Evolutionary conservation across 2,329 filamentous ascomycete genomes (phyloP), one percentile per base, ranked within the genome.

Genomic region (Fusarium oxysporum): DNA sequence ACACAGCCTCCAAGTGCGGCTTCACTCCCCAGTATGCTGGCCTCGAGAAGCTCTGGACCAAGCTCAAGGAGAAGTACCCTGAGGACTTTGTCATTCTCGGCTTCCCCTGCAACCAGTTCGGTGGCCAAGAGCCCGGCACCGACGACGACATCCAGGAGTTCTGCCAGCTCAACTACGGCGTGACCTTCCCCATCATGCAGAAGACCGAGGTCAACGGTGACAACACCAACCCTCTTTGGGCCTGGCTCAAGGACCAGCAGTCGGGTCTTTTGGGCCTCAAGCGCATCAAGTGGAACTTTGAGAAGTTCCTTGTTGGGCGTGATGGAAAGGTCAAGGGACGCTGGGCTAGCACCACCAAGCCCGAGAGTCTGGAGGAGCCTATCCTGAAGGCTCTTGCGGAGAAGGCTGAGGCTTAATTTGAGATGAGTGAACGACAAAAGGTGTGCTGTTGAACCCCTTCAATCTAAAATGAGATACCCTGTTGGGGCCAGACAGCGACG

Each of bases 101-200:
- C 78, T 98, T 99, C 86, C 96, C 96, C 65, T 98, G 96, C 91
- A 99, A 98, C 88, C 96, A 99, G 85, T 99, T 99, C 84, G 93
- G 92, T 79, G 84, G 85, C 76, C 96, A 99, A 85, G 96, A 98
- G 81, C 96, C 96, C 35, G 95, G 94, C 78, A 87, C 86, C 82
- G 88, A 94, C 82, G 93, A 95, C 66, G 90, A 95, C 62, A 95
- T 96, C 82, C 92, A 95, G 84, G 85, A 85, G 75, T 95, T 95
- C 86, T 98, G 95, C 88, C 93, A 94, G 85, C 69, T 96, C 82
- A 98, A 98, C 89, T 98, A 97, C 83, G 81, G 95, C 82, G 95
- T 98, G 75, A 91, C 87, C 56, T 98, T 98, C 87, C 95, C 96
- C 75, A 91, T 98, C 74, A 86, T 98, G 79, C 91, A 92, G 81